These are phyloP conservation scores for Pythium periplocum DNA, from an alignment of 352 stramenopile genomes.

Conservation along the genomic window DNA sequence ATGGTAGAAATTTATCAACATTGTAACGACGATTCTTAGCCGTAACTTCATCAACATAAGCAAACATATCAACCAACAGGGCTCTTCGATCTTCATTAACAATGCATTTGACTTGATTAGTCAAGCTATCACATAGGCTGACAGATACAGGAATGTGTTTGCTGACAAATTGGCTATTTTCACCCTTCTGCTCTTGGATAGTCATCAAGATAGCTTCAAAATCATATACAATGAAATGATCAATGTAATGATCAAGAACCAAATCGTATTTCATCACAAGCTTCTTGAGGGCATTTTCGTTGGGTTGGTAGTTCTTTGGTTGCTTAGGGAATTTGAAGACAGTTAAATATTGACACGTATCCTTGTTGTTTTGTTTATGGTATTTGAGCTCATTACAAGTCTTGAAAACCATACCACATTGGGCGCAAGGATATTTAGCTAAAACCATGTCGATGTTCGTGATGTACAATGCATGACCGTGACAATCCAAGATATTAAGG, in stretches of 20 bases:
- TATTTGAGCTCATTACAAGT: conserved; percentile 6
- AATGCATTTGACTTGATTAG: background rate
- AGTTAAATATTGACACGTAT: background rate
- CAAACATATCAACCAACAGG: conserved; percentile 1
- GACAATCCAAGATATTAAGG: conserved; percentile 11
- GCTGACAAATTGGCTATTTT: background rate
- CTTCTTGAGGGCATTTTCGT: background rate
- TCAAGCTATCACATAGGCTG: background rate
- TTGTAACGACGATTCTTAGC: background rate
- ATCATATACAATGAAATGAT: conserved; percentile 6
- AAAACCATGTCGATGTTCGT: conserved; percentile 6
- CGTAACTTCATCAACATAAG: background rate
- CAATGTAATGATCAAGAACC: too few species aligned
- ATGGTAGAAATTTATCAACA: background rate
- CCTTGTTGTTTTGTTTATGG: conserved; percentile 18
- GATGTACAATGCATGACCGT: conserved; percentile 20
- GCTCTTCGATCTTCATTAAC: background rate
- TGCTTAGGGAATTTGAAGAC: background rate
- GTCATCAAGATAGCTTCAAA: background rate
- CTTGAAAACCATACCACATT: conserved; percentile 14
- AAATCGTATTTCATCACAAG: too few species aligned
- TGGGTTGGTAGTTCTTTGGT: background rate
- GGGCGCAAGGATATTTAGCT: conserved; percentile 5
- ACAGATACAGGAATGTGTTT: background rate
- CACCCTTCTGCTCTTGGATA: background rate